Evolutionary conservation across 1,139 yeast species (phyloP).

Genomic region (Candida dubliniensis): DNA sequence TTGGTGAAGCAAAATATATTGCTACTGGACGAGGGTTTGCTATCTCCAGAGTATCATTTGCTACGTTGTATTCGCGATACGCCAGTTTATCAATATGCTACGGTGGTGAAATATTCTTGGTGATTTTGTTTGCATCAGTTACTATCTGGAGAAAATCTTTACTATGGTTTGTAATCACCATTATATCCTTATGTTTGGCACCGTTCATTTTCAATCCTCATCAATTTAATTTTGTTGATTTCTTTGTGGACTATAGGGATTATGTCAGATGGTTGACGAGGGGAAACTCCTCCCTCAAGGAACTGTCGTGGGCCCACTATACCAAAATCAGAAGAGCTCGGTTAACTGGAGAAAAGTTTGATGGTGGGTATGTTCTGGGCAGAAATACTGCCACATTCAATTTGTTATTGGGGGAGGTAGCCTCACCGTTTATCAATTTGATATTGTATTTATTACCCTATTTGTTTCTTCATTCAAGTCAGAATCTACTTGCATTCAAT

Average conservation of each 20-base stretch:
- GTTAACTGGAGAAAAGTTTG: conserved; percentile 64
- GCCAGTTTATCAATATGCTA: conserved; percentile 63
- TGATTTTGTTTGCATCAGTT: conserved; percentile 61
- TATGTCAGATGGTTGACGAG: conserved; percentile 67
- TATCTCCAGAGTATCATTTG: conserved; percentile 62
- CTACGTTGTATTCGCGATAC: conserved; percentile 61
- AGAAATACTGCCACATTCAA: conserved; percentile 36
- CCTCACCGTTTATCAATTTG: conserved; percentile 48
- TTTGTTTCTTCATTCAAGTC: conserved; percentile 62
- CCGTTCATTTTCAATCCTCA: conserved; percentile 88
- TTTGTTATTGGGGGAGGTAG: conserved; percentile 52
- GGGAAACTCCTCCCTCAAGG: conserved; percentile 55
- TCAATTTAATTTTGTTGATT: conserved; percentile 69
- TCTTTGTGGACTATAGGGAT: conserved; percentile 69
- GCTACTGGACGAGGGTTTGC: conserved; percentile 89
- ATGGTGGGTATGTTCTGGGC: conserved; percentile 17
- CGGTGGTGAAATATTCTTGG: conserved; percentile 58
- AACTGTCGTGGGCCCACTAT: conserved; percentile 61
- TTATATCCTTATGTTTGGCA: conserved; percentile 68
- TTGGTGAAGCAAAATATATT: conserved; percentile 84
- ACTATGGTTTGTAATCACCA: conserved; percentile 82
- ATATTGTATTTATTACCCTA: conserved; percentile 55
- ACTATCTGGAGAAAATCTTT: conserved; percentile 77
- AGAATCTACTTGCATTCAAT: conserved; percentile 49
- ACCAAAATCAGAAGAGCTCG: conserved; percentile 55